Evolutionary conservation across 163 green algal species (phyloP), one percentile per base, ranked within the genome.

Genomic region (Coccomyxa subellipsoidea): DNA sequence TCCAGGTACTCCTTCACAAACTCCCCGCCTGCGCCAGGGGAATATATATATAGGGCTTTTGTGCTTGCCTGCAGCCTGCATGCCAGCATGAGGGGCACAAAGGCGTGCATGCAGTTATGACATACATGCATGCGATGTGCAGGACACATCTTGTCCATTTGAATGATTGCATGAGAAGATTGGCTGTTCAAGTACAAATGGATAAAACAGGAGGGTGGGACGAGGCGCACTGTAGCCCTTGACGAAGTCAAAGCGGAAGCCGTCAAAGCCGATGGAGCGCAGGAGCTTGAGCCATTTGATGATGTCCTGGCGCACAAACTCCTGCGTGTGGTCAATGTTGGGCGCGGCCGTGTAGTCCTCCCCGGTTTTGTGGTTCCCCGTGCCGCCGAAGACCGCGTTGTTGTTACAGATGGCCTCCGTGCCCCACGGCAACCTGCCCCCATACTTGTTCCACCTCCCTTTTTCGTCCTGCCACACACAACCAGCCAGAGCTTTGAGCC

Each of bases 231-330:
- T 77, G 80, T 95, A 97, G 77, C 94, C 93, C 82, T 96, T 97
- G 69, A 97, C 93, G 84, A 96, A 98, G 86, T 98, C 95, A 85
- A 98, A 96, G 70, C 96, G 90, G 93, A 93, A 98, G 79, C 94
- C 94, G 78, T 98, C 92, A 87, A 95, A 98, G 78, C 96, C 95
- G 38, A 97, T 94, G 75, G 34, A 59, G 79, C 93, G 89, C 79
- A 98, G 89, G 82, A 89, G 96, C 72, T 91, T 93, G 81, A 98
- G 85, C 95, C 95, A 98, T 76, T 93, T 83, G 18, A 85, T 92
- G 72, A 98, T 88, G 88, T 98, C 93, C 37, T 92, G 86, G 37
- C 88, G 88, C 34, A 96, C 88, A 37, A 54, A 53, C 7, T 38
- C 25, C 29, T 84, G 35, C n/a, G 89, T 91, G 90, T 98, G 95